A percentile compares a stretch with the other conserved stretches of the same genome.
These are phyloP conservation scores for Euphorbia corollata DNA, from an alignment of 441 rosid genomes.

Conservation along the genomic window DNA sequence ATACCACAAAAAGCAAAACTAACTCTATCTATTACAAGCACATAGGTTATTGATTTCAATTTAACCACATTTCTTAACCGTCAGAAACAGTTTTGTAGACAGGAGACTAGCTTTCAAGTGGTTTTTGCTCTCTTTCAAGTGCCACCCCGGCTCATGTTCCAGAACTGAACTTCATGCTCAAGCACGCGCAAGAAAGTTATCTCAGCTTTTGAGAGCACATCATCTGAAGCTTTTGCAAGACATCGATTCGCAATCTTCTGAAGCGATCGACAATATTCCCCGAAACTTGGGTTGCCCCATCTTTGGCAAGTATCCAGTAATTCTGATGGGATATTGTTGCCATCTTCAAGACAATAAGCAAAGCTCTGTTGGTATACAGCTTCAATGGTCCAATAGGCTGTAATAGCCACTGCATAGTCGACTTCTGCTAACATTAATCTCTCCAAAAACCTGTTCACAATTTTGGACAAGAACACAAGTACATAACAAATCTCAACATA, in stretches of 20 bases:
- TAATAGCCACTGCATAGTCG: constrained; percentile 40
- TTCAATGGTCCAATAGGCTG: constrained; percentile 66
- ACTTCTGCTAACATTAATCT: constrained; percentile 43
- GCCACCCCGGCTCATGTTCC: constrained; percentile 53
- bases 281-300: constrained; percentile 58
- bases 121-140: constrained; percentile 5
- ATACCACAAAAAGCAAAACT: too few species aligned
- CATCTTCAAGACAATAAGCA: constrained; percentile 50
- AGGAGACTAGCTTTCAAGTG: too few species aligned
- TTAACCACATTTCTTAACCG: too few species aligned
- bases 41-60: too few species aligned
- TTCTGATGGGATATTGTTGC: constrained; percentile 36
- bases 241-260: constrained; percentile 36
- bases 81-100: too few species aligned
- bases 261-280: constrained; percentile 41
- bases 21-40: too few species aligned
- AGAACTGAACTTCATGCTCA: constrained; percentile 55
- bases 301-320: constrained; percentile 47
- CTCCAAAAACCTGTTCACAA: constrained; percentile 40
- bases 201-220: constrained; percentile 38
- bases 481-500: not conserved
- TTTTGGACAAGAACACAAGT: not conserved
- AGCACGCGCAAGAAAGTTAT: constrained; percentile 34
- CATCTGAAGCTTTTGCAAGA: constrained; percentile 37
- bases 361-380: constrained; percentile 63